Evolutionary conservation across 352 stramenopile species (phyloP), one percentile per base, ranked within the genome.

Genomic region (Plasmopara muralis): DNA sequence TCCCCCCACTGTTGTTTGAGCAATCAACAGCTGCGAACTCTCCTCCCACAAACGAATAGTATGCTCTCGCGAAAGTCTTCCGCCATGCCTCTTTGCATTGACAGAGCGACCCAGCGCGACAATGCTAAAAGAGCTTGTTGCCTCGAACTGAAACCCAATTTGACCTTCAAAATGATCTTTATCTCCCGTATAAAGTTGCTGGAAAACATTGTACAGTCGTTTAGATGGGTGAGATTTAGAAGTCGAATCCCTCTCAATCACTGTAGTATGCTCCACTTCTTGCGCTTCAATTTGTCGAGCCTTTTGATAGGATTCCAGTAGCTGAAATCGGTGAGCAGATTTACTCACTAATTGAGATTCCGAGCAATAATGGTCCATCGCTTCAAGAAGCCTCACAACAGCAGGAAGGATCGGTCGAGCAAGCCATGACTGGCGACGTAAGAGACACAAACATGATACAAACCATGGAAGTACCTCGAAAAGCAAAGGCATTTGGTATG

Each of bases 121-220:
- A 43, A 94, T 81, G 25, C 60, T 70, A 57, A 94, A 94, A 0
- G 74, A 85, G 41, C 82, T 89, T 4, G 67, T 86, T 6, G 84
- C 82, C 63, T 94, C 84, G 61, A 94, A 94, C 47, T 94, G 84
- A 43, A 94, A 94, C 5, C 84, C 84, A 53, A 94, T 94, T 53
- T 94, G 84, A 0, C 84, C 84, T 57, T 94, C 84, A 49, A 94
- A 94, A 64, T 94, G 84, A 33, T 94, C 84, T 51, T 94, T 94
- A 57, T 92, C 82, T 9, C 84, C 84, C 0, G 80, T 94, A 62
- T 94, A 94, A 1, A 94, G 72, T 39, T 93, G 80, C 45, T 86
- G 83, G 50, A 94, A 94, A 28, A 93, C 80, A 31, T 94, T 94
- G 59, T 94, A 88, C 43, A 93, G 70, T 15, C 79, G 68, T 47